Conservation (phyloP, 768 basidiomycete genomes). For the Polyporus arcularius region DNA sequence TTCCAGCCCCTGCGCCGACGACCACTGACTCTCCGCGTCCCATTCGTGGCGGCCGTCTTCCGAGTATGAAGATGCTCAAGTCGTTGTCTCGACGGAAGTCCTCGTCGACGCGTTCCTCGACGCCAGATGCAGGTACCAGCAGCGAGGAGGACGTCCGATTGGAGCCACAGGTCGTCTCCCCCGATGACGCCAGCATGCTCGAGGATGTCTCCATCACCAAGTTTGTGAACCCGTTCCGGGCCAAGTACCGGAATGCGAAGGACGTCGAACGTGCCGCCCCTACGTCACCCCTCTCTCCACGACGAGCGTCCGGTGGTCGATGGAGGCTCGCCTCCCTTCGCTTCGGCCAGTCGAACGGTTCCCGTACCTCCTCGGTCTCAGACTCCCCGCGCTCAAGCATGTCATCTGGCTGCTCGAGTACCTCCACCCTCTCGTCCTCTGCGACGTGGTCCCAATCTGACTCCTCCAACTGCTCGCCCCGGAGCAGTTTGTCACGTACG, state of each 20-base stretch:
- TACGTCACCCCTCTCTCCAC: not conserved
- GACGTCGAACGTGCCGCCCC: not conserved
- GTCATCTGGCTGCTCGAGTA: constrained; percentile 7
- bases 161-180: not conserved
- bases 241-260: constrained; percentile 5
- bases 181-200: not conserved
- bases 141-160: not conserved
- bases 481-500: constrained; percentile 16
- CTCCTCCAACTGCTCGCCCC: too few species aligned
- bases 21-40: not conserved
- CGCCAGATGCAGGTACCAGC: not conserved
- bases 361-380: not conserved
- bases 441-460: not conserved
- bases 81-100: constrained; percentile 5
- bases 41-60: not conserved
- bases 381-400: constrained; percentile 16
- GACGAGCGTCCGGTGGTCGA: constrained; percentile 2
- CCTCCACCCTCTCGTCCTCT: not conserved
- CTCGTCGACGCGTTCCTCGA: not conserved
- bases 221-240: constrained; percentile 21
- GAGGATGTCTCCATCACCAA: constrained; percentile 14
- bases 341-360: not conserved
- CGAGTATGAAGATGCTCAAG: constrained; percentile 14
- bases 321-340: constrained; percentile 12
- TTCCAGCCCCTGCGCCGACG: not conserved